Base-by-base conservation (phyloP, 371 early-diverging fungal species). In the Zopfochytrium polystomum region DNA sequence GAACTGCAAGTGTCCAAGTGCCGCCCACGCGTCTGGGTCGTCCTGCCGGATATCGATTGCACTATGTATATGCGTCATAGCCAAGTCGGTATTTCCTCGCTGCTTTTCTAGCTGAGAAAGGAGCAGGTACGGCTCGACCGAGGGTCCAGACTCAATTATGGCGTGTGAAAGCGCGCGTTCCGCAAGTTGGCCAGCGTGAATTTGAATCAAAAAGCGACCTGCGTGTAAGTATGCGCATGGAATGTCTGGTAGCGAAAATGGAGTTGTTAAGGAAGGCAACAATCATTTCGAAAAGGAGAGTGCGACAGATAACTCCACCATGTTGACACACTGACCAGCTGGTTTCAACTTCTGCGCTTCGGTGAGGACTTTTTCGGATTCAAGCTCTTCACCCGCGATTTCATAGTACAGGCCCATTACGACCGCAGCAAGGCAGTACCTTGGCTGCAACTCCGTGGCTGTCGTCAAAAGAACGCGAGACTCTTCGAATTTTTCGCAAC, bases 121-220 rank as follows among this genome's bases (percentile, higher is more conserved):
- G 5, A 74, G 70, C 23, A 78, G 65, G 64, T 77, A 74, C 7
- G 79, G 74, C 3, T 44, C 25, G 13, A 76, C 69, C 13, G 25
- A 25, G 7, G 74, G 66, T 13, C 69, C 74, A 20, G 60, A 56
- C 18, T 55, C 48, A 13, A 81, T 55, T 11, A 81, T 50, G 49
- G 76, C 77, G 68, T 74, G 74, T 3, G 81, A 59, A 9, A 81
- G 66, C 11, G 79, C 79, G 27, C 67, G 50, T 35, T 81, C 81
- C 11, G 79, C 76, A 3, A 81, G 50, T 48, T 69, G 70, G 1
- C 68, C 71, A 11, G 74, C 74, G 54, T 77, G 70, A 31, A 60
- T 58, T 18, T 71, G 55, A 18, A 79, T 70, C 33, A 73, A 65
- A 49, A 81, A 81, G 48, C 70, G 70, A 11, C 79, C 79, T 0